Percentiles rank a stretch among this genome's conserved stretches.
Evolutionary conservation across 176 grass and related monocot genomes (phyloP).

Genomic region (Areca catechu): DNA sequence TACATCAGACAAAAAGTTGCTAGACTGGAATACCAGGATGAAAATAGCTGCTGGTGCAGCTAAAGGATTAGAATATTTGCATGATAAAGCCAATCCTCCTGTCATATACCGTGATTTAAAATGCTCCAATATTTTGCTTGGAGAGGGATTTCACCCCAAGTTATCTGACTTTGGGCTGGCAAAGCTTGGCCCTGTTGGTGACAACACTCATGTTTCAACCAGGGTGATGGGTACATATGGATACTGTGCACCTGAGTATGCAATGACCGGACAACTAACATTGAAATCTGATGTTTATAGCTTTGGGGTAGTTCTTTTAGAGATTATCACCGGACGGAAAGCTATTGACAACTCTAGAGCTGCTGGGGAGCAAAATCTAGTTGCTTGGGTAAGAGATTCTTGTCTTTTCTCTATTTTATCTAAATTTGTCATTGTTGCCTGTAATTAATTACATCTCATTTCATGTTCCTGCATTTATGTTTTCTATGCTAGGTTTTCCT

Average conservation of each 20-base stretch:
- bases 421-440: background rate
- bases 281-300: conserved; percentile 55
- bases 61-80: conserved; percentile 46
- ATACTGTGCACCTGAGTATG: conserved; percentile 57
- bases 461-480: background rate
- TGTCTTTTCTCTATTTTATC: background rate
- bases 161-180: conserved; percentile 53
- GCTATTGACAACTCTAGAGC: conserved; percentile 46
- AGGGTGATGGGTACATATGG: conserved; percentile 65
- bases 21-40: conserved; percentile 27
- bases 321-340: conserved; percentile 44
- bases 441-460: background rate
- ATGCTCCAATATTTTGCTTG: conserved; percentile 56
- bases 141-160: conserved; percentile 40
- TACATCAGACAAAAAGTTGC: conserved; percentile 20
- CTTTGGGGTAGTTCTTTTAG: conserved; percentile 47
- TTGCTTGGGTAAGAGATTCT: conserved; percentile 41
- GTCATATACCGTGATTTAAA: conserved; percentile 64
- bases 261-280: conserved; percentile 49
- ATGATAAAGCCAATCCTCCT: conserved; percentile 50
- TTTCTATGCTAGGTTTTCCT: background rate
- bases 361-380: conserved; percentile 50
- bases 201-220: conserved; percentile 58
- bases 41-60: conserved; percentile 20
- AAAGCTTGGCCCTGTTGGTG: conserved; percentile 45